Evolutionary conservation across 257 asterid genomes (phyloP).

Genomic region (Haberlea rhodopensis): DNA sequence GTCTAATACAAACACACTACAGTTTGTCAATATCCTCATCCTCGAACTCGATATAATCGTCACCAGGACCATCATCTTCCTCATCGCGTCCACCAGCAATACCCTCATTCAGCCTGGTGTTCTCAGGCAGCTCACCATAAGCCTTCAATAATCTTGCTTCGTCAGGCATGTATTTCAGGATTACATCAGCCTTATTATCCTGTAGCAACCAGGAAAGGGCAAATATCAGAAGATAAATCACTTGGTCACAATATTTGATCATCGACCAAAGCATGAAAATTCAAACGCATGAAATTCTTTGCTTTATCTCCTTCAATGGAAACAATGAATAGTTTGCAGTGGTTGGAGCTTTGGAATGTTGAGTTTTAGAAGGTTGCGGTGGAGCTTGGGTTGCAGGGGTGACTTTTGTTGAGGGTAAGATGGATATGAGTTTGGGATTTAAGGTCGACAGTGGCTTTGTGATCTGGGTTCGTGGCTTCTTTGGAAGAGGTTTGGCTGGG

Average conservation of each 20-base stretch:
- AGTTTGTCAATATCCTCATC: slow-evolving; percentile 91
- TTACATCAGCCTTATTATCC: slow-evolving; percentile 93
- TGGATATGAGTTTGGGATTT: too few species aligned
- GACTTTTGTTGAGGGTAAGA: too few species aligned
- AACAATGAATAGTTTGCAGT: neutral
- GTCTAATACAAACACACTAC: slow-evolving; percentile 25
- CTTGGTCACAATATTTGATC: neutral
- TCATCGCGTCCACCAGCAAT: slow-evolving; percentile 69
- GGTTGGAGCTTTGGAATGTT: too few species aligned
- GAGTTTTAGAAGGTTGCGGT: too few species aligned
- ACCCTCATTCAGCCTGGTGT: slow-evolving; percentile 82
- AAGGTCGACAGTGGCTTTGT: too few species aligned
- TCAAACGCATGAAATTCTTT: neutral
- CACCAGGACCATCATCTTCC: slow-evolving; percentile 62
- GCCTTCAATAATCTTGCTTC: slow-evolving; percentile 93
- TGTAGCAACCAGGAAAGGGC: slow-evolving; percentile 21
- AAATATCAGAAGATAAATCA: neutral
- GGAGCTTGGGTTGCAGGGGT: too few species aligned
- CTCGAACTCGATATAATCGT: slow-evolving; percentile 81
- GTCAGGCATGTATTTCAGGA: slow-evolving; percentile 87
- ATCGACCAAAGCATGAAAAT: too few species aligned
- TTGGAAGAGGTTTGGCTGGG: too few species aligned
- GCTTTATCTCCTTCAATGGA: neutral
- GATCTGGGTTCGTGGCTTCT: too few species aligned
- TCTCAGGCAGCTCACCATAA: slow-evolving; percentile 87